A percentile compares a stretch with the other conserved stretches of the same genome.
phyloP scores from a whole-genome alignment of 2,329 filamentous ascomycete species.

The Fusarium pseudocircinatum region DNA sequence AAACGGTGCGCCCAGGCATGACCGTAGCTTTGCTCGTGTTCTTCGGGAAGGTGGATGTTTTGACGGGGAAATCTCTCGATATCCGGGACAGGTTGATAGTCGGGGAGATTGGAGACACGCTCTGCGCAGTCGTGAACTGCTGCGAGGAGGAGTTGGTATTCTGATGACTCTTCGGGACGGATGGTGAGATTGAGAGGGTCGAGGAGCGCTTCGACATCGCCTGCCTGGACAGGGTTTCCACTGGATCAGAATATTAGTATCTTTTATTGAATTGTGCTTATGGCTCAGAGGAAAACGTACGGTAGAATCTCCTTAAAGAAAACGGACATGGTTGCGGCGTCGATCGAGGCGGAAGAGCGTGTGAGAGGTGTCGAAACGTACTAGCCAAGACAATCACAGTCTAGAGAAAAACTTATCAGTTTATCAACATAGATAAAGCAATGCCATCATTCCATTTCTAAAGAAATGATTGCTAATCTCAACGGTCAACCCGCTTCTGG shows the following conservation, averaged over 20 bases:
- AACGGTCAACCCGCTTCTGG: not conserved
- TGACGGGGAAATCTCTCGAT: conserved; percentile 56
- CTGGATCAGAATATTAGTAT: conserved; percentile 18
- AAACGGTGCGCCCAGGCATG: conserved; percentile 63
- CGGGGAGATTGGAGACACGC: conserved; percentile 53
- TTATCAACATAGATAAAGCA: not conserved
- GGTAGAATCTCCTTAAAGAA: conserved; percentile 52
- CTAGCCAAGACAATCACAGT: not conserved
- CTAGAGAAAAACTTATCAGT: not conserved
- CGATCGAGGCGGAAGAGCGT: not conserved
- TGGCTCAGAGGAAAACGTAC: conserved; percentile 20
- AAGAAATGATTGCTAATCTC: not conserved
- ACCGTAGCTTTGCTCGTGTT: conserved; percentile 53
- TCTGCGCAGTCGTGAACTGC: conserved; percentile 63
- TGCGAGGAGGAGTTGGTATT: conserved; percentile 59
- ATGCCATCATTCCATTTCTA: not conserved
- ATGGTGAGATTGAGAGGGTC: conserved; percentile 50
- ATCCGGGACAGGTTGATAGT: conserved; percentile 57
- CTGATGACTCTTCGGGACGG: conserved; percentile 49
- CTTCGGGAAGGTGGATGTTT: conserved; percentile 52
- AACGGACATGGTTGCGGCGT: conserved; percentile 48
- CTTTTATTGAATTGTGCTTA: no score
- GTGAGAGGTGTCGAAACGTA: not conserved
- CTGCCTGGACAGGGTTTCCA: conserved; percentile 53
- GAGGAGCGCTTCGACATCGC: conserved; percentile 51